phyloP scores from a whole-genome alignment of 352 stramenopile genomes.

The Phytophthora fragariaefolia region DNA sequence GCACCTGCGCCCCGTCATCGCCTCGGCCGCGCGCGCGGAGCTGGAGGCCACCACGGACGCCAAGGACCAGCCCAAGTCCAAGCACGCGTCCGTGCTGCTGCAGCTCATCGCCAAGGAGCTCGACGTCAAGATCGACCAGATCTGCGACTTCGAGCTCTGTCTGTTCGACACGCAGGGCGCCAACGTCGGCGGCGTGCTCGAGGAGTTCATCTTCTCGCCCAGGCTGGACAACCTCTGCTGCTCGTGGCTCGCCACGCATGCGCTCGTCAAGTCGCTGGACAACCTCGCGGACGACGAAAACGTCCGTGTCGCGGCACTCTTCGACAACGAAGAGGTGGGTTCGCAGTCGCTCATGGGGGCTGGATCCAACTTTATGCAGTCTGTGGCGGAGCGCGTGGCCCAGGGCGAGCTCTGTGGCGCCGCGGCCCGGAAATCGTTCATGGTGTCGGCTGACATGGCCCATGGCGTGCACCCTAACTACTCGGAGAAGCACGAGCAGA shows the following conservation, averaged over 20 bases:
- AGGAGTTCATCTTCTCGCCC: conserved; percentile 97
- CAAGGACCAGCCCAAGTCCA: conserved; percentile 65
- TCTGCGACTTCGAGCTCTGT: conserved; percentile 97
- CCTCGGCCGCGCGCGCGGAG: conserved; percentile 79
- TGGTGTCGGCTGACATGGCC: conserved; percentile 96
- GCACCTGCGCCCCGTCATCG: conserved; percentile 94
- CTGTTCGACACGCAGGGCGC: conserved; percentile 96
- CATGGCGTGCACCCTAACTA: conserved; percentile 99
- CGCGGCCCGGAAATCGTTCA: conserved; percentile 73
- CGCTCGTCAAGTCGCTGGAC: conserved; percentile 82
- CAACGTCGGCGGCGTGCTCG: conserved; percentile 90
- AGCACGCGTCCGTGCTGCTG: conserved; percentile 94
- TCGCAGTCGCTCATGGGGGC: conserved; percentile 90
- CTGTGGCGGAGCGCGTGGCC: conserved; percentile 63
- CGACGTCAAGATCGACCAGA: conserved; percentile 80
- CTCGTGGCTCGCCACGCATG: conserved; percentile 93
- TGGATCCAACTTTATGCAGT: conserved; percentile 83
- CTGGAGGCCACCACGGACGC: conserved; percentile 76
- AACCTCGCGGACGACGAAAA: conserved; percentile 77
- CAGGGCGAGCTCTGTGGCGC: conserved; percentile 61
- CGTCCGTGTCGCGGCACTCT: conserved; percentile 94
- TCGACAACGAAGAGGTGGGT: conserved; percentile 99
- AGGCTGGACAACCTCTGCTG: conserved; percentile 97
- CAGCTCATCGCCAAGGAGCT: conserved; percentile 94
- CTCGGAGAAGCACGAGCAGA: conserved; percentile 94